Conservation (phyloP, 2,329 filamentous ascomycete species). For the Tolypocladium guangdongense region DNA sequence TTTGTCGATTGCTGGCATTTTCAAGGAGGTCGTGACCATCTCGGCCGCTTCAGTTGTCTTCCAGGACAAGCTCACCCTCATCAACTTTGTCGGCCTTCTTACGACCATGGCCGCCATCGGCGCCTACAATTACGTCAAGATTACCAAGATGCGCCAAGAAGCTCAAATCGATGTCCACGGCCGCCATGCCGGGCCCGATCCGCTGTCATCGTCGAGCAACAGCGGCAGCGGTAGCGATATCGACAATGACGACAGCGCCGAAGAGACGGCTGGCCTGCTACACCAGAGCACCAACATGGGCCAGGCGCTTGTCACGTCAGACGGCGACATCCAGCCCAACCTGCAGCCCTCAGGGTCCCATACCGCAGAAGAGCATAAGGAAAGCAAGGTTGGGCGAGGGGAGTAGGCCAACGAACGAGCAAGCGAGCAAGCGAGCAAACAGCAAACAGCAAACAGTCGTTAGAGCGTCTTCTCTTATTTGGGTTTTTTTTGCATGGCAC, state of each 20-base stretch:
- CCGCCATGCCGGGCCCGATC: slow-evolving; percentile 23
- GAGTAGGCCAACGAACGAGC: not conserved
- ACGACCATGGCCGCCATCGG: slow-evolving; percentile 80
- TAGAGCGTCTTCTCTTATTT: slow-evolving; percentile 8
- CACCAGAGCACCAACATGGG: slow-evolving; percentile 24
- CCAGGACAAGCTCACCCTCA: slow-evolving; percentile 71
- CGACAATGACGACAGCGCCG: slow-evolving; percentile 31
- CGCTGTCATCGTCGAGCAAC: slow-evolving; percentile 22
- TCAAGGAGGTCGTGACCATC: slow-evolving; percentile 98
- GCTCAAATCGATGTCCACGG: slow-evolving; percentile 44
- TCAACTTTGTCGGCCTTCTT: slow-evolving; percentile 82
- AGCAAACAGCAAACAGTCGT: slow-evolving; percentile 2
- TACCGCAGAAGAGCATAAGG: not conserved
- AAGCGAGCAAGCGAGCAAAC: not conserved
- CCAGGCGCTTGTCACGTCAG: slow-evolving; percentile 23
- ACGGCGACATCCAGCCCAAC: slow-evolving; percentile 29
- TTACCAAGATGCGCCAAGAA: slow-evolving; percentile 75
- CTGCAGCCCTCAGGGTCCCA: slow-evolving; percentile 12
- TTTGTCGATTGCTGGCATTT: slow-evolving; percentile 91
- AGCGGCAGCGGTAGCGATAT: slow-evolving; percentile 28
- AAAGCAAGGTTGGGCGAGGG: not conserved
- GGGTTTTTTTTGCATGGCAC: slow-evolving; percentile 2
- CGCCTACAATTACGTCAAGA: slow-evolving; percentile 91
- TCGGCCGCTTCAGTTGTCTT: slow-evolving; percentile 79
- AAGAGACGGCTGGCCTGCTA: slow-evolving; percentile 35